Evolutionary conservation across 2,329 filamentous ascomycete genomes (phyloP).

Genomic region (Talaromyces sp.): DNA sequence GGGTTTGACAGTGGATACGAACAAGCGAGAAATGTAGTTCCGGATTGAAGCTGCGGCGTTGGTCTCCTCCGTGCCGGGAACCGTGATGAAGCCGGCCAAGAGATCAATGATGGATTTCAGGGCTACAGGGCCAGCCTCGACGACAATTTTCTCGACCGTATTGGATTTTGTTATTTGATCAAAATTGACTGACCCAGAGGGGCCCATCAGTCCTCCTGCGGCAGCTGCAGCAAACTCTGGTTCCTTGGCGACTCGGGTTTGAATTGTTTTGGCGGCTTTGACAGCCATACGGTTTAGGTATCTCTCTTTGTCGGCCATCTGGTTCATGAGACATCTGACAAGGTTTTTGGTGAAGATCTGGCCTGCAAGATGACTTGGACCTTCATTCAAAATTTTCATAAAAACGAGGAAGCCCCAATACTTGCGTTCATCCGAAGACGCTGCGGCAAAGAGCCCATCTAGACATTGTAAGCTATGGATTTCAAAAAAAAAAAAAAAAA

Average conservation of each 20-base stretch:
- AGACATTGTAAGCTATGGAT: constrained; percentile 1
- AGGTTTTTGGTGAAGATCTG: constrained; percentile 77
- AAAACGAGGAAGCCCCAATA: constrained; percentile 88
- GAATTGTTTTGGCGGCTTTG: constrained; percentile 67
- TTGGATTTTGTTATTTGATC: constrained; percentile 83
- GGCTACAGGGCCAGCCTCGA: constrained; percentile 49
- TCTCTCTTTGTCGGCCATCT: constrained; percentile 69
- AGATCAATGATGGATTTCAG: constrained; percentile 52
- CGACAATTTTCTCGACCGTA: constrained; percentile 69
- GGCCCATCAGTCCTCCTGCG: constrained; percentile 62
- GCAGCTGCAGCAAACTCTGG: constrained; percentile 57
- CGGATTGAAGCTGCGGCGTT: constrained; percentile 42
- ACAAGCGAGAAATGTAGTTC: constrained; percentile 47
- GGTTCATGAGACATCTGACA: constrained; percentile 75
- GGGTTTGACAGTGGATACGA: constrained; percentile 46
- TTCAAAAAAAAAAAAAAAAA: no score
- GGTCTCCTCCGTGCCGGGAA: constrained; percentile 42
- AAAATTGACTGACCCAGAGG: constrained; percentile 69
- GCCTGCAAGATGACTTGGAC: constrained; percentile 46
- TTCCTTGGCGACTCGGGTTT: constrained; percentile 57
- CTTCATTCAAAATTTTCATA: constrained; percentile 61
- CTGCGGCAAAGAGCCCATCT: constrained; percentile 72
- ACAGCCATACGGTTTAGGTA: constrained; percentile 75
- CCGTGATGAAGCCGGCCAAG: constrained; percentile 42
- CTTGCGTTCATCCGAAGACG: constrained; percentile 81